phyloP scores from a whole-genome alignment of 345 rosid genomes.

The Clarkia xantiana region DNA sequence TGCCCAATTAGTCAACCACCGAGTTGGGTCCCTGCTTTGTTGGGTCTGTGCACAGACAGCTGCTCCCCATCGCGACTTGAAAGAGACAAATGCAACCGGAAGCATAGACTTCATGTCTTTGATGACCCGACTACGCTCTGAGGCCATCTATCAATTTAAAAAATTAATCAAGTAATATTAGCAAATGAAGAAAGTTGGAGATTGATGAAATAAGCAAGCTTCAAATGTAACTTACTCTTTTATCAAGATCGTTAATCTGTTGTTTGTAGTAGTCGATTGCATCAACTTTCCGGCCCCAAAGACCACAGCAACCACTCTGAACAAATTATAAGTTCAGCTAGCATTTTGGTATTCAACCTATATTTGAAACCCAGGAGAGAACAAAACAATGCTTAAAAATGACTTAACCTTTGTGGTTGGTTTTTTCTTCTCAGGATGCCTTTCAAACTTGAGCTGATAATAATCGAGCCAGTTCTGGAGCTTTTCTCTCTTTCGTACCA shows the following conservation, averaged over 20 bases:
- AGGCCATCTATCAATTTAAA: constrained; percentile 43
- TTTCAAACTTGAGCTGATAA: constrained; percentile 63
- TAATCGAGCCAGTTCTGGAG: constrained; percentile 85
- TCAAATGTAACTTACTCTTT: constrained; percentile 28
- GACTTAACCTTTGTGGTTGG: constrained; percentile 56
- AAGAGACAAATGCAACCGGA: constrained; percentile 83
- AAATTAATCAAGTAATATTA: constrained; percentile 3
- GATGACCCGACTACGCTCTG: constrained; percentile 58
- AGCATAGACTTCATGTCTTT: constrained; percentile 55
- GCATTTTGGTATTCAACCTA: too few relatives aligned
- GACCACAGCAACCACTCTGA: constrained; percentile 83
- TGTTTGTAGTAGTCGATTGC: constrained; percentile 69
- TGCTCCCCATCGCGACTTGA: constrained; percentile 92
- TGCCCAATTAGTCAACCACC: constrained; percentile 89
- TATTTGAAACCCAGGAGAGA: background rate
- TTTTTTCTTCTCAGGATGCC: constrained; percentile 59
- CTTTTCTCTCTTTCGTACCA: constrained; percentile 61
- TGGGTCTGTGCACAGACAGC: constrained; percentile 98
- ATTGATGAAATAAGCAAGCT: background rate
- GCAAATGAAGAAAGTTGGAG: background rate
- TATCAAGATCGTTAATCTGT: constrained; percentile 40
- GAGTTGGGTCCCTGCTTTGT: constrained; percentile 82
- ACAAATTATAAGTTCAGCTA: constrained; percentile 2
- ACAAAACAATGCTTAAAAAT: constrained; percentile 14
- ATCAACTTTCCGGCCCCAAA: constrained; percentile 69